phyloP scores from a whole-genome alignment of 225 moss, liverwort and hornwort genomes.

The Straminergon stramineum region DNA sequence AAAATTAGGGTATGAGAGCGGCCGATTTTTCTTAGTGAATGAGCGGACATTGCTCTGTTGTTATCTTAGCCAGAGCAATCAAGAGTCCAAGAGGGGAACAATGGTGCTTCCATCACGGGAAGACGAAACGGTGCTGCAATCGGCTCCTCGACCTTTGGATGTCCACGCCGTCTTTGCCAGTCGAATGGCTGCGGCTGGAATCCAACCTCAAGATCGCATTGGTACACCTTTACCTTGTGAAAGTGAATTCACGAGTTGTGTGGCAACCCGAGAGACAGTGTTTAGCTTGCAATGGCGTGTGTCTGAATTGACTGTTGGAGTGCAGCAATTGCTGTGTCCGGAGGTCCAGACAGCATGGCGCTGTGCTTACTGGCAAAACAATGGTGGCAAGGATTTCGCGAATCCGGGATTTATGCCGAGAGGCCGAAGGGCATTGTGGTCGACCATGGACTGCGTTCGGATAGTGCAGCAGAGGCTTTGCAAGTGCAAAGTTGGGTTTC shows the following conservation, averaged over 20 bases:
- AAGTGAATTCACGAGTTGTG: neutral
- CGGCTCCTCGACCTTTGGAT: neutral
- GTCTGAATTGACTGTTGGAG: neutral
- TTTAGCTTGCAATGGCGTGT: neutral
- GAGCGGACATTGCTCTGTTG: neutral
- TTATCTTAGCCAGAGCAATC: neutral
- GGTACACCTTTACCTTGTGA: constrained; percentile 6
- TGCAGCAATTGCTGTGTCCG: constrained; percentile 94
- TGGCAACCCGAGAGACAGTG: neutral
- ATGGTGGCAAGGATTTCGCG: constrained; percentile 45
- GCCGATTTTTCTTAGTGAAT: neutral
- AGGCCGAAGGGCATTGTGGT: constrained; percentile 53
- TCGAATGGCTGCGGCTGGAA: constrained; percentile 63
- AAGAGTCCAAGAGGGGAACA: neutral
- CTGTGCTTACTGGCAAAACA: constrained; percentile 62
- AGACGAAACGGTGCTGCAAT: constrained; percentile 1
- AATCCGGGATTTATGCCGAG: constrained; percentile 18
- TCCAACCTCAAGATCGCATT: constrained; percentile 50
- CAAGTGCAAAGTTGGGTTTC: constrained; percentile 64
- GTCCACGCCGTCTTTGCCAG: constrained; percentile 45
- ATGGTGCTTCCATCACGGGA: constrained; percentile 17
- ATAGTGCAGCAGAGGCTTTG: constrained; percentile 64
- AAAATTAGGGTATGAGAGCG: neutral
- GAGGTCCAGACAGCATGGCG: constrained; percentile 97
- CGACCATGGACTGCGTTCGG: constrained; percentile 78